Evolutionary conservation across 2,329 filamentous ascomycete genomes (phyloP).

Genomic region (Pseudogymnoascus sp.): DNA sequence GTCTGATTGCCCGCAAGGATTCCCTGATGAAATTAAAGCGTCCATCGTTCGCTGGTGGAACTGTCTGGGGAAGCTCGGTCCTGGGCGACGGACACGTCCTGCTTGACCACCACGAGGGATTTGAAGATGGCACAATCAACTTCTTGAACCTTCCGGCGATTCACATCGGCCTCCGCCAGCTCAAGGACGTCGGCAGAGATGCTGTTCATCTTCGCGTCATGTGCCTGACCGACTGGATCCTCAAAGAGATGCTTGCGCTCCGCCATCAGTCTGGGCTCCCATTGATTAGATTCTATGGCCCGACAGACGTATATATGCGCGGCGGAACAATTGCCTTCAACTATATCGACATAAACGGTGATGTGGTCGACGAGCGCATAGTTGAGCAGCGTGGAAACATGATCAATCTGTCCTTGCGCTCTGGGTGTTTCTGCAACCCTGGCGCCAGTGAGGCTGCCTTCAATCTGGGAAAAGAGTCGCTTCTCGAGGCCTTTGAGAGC

Average conservation of each 20-base stretch:
- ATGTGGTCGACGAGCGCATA: conserved; percentile 30
- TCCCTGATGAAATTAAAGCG: conserved; percentile 27
- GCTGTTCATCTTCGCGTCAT: conserved; percentile 27
- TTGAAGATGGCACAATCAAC: conserved; percentile 35
- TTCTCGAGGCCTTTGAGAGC: conserved; percentile 13
- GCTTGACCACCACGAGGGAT: conserved; percentile 25
- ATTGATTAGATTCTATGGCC: conserved; percentile 32
- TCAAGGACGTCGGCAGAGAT: conserved; percentile 24
- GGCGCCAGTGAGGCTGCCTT: conserved; percentile 32
- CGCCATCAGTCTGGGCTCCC: conserved; percentile 28
- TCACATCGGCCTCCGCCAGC: conserved; percentile 30
- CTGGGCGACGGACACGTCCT: conserved; percentile 27
- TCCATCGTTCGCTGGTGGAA: conserved; percentile 35
- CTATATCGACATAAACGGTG: conserved; percentile 28
- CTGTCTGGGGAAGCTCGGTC: conserved; percentile 29
- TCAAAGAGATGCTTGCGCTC: conserved; percentile 26
- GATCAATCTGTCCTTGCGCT: conserved; percentile 30
- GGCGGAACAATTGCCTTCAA: conserved; percentile 34
- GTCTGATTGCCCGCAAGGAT: conserved; percentile 29
- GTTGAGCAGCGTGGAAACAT: conserved; percentile 29
- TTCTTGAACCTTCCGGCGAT: conserved; percentile 34
- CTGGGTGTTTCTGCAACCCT: conserved; percentile 37
- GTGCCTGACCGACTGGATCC: conserved; percentile 32
- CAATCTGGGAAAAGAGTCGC: conserved; percentile 18
- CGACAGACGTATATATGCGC: conserved; percentile 22